These are phyloP conservation scores for Crassisporium funariophilum DNA, from an alignment of 768 basidiomycete genomes.

Conservation along the genomic window DNA sequence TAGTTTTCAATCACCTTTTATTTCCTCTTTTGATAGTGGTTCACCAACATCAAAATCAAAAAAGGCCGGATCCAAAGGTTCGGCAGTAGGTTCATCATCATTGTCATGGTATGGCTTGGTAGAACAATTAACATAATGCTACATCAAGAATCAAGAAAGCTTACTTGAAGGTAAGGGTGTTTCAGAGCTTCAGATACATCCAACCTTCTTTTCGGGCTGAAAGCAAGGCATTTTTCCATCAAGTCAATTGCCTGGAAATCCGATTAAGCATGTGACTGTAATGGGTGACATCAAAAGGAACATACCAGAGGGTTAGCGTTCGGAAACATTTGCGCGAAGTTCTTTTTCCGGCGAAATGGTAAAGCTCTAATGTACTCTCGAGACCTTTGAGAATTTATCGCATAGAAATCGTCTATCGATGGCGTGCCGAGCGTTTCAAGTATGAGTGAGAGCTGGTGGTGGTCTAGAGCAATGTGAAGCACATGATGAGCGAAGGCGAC, in stretches of 20 bases:
- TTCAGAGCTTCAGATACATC: constrained; percentile 85
- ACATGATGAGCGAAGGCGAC: constrained; percentile 7
- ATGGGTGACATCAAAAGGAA: constrained; percentile 12
- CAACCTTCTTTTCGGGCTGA: constrained; percentile 85
- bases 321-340: constrained; percentile 70
- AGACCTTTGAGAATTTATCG: constrained; percentile 76
- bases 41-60: constrained; percentile 83
- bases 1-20: constrained; percentile 53
- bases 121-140: not conserved
- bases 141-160: constrained; percentile 20
- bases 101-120: constrained; percentile 84
- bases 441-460: constrained; percentile 91
- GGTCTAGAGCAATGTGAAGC: constrained; percentile 53
- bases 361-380: constrained; percentile 89
- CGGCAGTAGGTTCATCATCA: constrained; percentile 84
- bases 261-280: not conserved
- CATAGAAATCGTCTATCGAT: constrained; percentile 92
- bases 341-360: constrained; percentile 81
- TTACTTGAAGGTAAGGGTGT: constrained; percentile 86
- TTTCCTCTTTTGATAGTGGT: constrained; percentile 61
- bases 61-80: constrained; percentile 72
- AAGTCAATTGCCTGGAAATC: constrained; percentile 65
- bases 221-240: constrained; percentile 79
- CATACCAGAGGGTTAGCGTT: constrained; percentile 69
- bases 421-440: constrained; percentile 93